Base-by-base conservation (phyloP, 768 basidiomycete genomes). In the Kondoa subrosea region DNA sequence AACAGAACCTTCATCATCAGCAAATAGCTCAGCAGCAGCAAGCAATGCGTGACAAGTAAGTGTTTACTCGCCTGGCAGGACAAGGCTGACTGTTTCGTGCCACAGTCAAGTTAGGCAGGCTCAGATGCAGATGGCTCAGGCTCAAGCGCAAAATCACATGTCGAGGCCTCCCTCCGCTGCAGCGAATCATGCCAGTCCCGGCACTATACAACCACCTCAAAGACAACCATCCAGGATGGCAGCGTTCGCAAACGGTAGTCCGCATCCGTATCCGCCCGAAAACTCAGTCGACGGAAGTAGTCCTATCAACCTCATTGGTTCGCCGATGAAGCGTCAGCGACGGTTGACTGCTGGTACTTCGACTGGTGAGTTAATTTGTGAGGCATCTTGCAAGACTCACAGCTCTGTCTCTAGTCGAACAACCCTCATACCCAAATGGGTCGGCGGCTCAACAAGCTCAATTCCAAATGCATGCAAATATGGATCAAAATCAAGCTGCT, bases 1-100 rank as follows among this genome's bases (percentile, higher is more conserved):
- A 68, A 30, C 67, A 68, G 66, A 57, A 67, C 27, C 30, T 65
- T 26, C 66, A 60, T n/a, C 59, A 60, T 60, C 25, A n/a, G 59
- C 59, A 60, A 8, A n/a, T 25, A 30, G 14, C 12, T 12, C 25
- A n/a, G 8, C 62, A 64, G 32, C 27, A 26, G 25, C 62, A 64
- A 64, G 62, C 62, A 25, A 32, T 32, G 27, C 27, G 27, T 21
- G 4, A 64, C 3, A 21, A 33, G 17, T 32, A 64, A 27, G 25
- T 21, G 27, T 21, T 29, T 26, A 32, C 14, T 3, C 62, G 21
- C n/a, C 12, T 60, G 14, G 26, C 58, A 60, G 58, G 8, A 60
- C 12, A 12, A 60, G 4, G 25, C 12, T 12, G 25, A 4, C 15
- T 4, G 26, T 12, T 4, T 14, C 8, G 15, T 25, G n/a, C 58